Evolutionary conservation across 805 yeast genomes (phyloP), one percentile per base, ranked within the genome.

Genomic region (Trichomonascus vanleenenianus): DNA sequence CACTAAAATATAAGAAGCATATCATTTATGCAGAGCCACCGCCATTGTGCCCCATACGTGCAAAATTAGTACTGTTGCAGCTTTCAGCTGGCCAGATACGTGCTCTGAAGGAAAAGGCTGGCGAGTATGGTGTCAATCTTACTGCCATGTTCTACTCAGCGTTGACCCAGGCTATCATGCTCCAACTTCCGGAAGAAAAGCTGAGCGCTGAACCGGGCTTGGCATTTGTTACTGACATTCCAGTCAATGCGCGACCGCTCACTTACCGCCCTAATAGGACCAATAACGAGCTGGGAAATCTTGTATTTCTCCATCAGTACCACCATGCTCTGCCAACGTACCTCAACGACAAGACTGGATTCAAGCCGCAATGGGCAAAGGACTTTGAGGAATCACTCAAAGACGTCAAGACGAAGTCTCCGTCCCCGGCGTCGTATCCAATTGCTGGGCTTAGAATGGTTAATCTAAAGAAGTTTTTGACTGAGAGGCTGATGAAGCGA

Each of bases 331-430:
- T 22, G 27, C 27, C 27, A 22, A 14, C 34, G 34, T 3, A 6
- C 12, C 15, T 14, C 4, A 10, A 31, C 12, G 15, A 31, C 12
- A 12, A 11, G 15, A 39, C 11, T 43, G 32, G 19, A 38, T 39
- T 30, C 44, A 46, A 20, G 22, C 30, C 27, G 4, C 27, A 22
- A 20, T 46, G 50, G 50, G 46, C 50, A 7, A 33, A 35, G 19
- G 40, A 43, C n/a, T 25, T 45, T 19, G 14, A 36, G 30, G 34
- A 14, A 3, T 4, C 15, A 9, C 10, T 43, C 5, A 15, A n/a
- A 3, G 22, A 20, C n/a, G 9, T 8, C 20, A 27, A 45, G 8
- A 14, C 30, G n/a, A 22, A 22, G 27, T 22, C 27, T 8, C 34
- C 34, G 12, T 12, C n/a, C 10, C 34, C 34, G 5, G 15, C 15